phyloP scores from a whole-genome alignment of 2,329 filamentous ascomycete genomes.

The Colletotrichum eremochloae region DNA sequence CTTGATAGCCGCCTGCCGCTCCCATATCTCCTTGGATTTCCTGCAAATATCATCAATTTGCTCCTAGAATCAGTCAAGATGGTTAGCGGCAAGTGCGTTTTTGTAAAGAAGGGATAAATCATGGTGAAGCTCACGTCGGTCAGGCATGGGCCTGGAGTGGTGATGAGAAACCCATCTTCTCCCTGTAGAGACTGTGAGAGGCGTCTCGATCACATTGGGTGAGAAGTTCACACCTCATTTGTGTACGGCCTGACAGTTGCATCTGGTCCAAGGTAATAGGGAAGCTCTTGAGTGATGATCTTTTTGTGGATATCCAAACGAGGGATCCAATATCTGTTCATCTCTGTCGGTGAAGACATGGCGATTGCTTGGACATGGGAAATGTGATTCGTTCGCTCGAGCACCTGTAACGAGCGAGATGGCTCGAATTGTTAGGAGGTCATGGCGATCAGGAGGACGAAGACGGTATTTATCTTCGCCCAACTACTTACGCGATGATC shows the following conservation, averaged over 20 bases:
- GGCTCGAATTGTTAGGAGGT: slow-evolving; percentile 12
- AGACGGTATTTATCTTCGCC: slow-evolving; percentile 41
- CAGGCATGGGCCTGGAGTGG: slow-evolving; percentile 68
- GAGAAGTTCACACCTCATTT: slow-evolving; percentile 61
- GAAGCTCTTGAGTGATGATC: slow-evolving; percentile 70
- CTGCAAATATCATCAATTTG: slow-evolving; percentile 74
- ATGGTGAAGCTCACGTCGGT: slow-evolving; percentile 65
- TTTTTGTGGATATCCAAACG: slow-evolving; percentile 71
- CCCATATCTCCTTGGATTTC: slow-evolving; percentile 71
- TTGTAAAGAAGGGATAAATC: slow-evolving; percentile 15
- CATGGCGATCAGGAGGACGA: slow-evolving; percentile 34
- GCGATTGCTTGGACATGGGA: slow-evolving; percentile 8
- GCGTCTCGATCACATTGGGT: slow-evolving; percentile 38
- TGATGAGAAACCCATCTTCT: slow-evolving; percentile 72
- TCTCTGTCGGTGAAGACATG: slow-evolving; percentile 46
- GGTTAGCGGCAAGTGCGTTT: slow-evolving; percentile 66
- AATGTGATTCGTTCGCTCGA: slow-evolving; percentile 24
- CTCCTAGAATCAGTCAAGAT: slow-evolving; percentile 57
- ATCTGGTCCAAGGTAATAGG: slow-evolving; percentile 70
- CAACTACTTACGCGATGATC: slow-evolving; percentile 15
- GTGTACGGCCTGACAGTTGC: slow-evolving; percentile 70
- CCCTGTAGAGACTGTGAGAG: slow-evolving; percentile 56
- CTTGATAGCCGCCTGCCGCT: slow-evolving; percentile 66
- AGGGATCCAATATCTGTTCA: slow-evolving; percentile 74
- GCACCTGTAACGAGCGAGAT: slow-evolving; percentile 10